Evolutionary conservation across 352 stramenopile genomes (phyloP).

Genomic region (Phytophthora fragariaefolia): DNA sequence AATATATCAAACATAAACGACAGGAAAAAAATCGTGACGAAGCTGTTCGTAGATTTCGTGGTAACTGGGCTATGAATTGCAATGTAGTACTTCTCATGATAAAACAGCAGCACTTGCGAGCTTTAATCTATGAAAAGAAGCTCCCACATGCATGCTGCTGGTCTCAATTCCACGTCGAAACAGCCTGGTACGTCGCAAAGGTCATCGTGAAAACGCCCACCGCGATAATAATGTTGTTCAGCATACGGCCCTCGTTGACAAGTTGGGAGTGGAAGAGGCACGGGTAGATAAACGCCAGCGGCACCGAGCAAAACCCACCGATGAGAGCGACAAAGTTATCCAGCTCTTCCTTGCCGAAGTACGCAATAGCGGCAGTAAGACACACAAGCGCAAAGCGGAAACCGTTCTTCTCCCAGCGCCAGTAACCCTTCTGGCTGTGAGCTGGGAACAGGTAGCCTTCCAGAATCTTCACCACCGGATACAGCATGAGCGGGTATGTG

Average conservation of each 20-base stretch:
- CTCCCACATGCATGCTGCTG: slow-evolving; percentile 20
- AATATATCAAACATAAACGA: no score
- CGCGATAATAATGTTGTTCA: slow-evolving; percentile 56
- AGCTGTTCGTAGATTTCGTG: slow-evolving; percentile 33
- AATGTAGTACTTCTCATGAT: slow-evolving; percentile 26
- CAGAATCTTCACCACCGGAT: slow-evolving; percentile 75
- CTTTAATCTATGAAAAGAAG: slow-evolving; percentile 31
- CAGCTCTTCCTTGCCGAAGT: slow-evolving; percentile 69
- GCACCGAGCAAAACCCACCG: slow-evolving; percentile 75
- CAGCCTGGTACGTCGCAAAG: slow-evolving; percentile 64
- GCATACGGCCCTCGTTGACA: slow-evolving; percentile 47
- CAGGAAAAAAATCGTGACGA: slow-evolving; percentile 25
- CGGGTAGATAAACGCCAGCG: slow-evolving; percentile 76
- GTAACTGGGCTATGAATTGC: no score
- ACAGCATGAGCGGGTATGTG: slow-evolving; percentile 78
- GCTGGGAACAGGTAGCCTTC: slow-evolving; percentile 65
- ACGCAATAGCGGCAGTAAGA: slow-evolving; percentile 65
- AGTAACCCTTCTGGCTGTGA: slow-evolving; percentile 57
- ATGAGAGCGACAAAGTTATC: slow-evolving; percentile 81
- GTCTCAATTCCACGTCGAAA: slow-evolving; percentile 53
- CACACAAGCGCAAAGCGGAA: slow-evolving; percentile 71
- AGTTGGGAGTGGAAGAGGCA: slow-evolving; percentile 71
- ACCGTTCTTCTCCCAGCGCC: slow-evolving; percentile 73
- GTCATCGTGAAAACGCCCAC: slow-evolving; percentile 66
- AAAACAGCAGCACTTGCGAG: slow-evolving; percentile 32